Base-by-base conservation (phyloP, 2,329 filamentous ascomycete species). In the Arachnomyces sp. region DNA sequence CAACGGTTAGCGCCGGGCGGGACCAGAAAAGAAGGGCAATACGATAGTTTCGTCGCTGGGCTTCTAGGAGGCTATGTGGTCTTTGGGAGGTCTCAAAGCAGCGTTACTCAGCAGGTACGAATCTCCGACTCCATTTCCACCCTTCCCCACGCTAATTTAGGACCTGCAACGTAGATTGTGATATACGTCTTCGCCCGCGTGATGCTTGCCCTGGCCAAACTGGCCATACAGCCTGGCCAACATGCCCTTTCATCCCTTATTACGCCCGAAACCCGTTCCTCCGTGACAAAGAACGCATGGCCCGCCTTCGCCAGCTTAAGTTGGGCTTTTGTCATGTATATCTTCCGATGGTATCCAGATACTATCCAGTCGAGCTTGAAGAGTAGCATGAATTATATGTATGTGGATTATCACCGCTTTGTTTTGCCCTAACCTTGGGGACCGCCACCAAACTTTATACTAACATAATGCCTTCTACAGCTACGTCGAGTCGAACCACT, bases 361-460 rank as follows among this genome's bases (percentile, higher is more conserved):
- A 86, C 84, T 42, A 75, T 98, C 58, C 92, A 95, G 73, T 79
- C 81, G 44, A 95, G 89, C 63, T 67, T 98, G 71, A 77, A 87
- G 61, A 89, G 81, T 66, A 95, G 88, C 69, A 98, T 98, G 92
- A 85, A 79, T 53, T 98, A 98, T 59, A 94, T 98, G 71, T 98
- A 90, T 58, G 77, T 73, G 29, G 32, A 40, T 4, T 39, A 33
- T 15, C 11, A 20, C 3, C 8, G n/a, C 30, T 31, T 34, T 28
- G 9, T 20, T 14, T 17, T 18, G 14, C 15, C 14, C 31, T 29
- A 16, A 9, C 4, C 15, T 31, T 25, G 20, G 14, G 38, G 36
- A 41, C 17, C 15, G 37, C 36, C 9, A 15, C 28, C n/a, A 39
- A 39, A 17, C 36, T 37, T 18, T 38, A 42, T 42, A 25, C 20